Evolutionary conservation across 768 basidiomycete genomes (phyloP), one percentile per base, ranked within the genome.

Genomic region (Roridomyces roridus): DNA sequence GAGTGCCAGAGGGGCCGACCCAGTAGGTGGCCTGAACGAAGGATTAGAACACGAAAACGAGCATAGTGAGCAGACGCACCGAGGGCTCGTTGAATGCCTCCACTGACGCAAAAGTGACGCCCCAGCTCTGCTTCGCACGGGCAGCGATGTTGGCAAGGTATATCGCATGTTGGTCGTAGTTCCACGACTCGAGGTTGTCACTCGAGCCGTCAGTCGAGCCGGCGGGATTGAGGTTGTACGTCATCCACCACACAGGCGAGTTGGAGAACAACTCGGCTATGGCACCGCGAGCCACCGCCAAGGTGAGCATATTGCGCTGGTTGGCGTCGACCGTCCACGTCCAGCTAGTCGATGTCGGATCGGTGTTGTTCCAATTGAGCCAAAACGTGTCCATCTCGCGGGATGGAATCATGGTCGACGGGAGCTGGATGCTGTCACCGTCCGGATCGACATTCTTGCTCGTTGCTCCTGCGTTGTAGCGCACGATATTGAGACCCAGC

Each of bases 61-160:
- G 15, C 31, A 31, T 14, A 31, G 31, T 4, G 2, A 34, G n/a
- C n/a, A n/a, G 15, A 34, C 31, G 10, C 4, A 34, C 31, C 11
- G 62, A 63, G 23, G 62, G 62, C 37, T 63, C 62, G 55, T 63
- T 63, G 57, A 63, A 63, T 42, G 62, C 50, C 23, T 63, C 62
- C 36, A 63, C 62, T 11, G 62, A 63, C 20, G 58, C 46, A 55
- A 63, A 63, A 4, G 49, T 63, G 40, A 63, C 51, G 25, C 51
- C 51, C 62, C 62, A 63, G 18, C 56, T 28, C 41, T 48, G 8
- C 29, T 26, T 24, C 17, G 62, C 62, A 9, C 10, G 56, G 36
- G 24, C 12, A 2, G 62, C 62, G 43, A 63, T 20, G 45, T 26
- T 59, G 26, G 62, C 62, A 17, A 63, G 54, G 37, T 63, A 63